Percentiles rank a stretch among this genome's conserved stretches.
Evolutionary conservation across 345 rosid species (phyloP).

Genomic region (Nephelium lappaceum): DNA sequence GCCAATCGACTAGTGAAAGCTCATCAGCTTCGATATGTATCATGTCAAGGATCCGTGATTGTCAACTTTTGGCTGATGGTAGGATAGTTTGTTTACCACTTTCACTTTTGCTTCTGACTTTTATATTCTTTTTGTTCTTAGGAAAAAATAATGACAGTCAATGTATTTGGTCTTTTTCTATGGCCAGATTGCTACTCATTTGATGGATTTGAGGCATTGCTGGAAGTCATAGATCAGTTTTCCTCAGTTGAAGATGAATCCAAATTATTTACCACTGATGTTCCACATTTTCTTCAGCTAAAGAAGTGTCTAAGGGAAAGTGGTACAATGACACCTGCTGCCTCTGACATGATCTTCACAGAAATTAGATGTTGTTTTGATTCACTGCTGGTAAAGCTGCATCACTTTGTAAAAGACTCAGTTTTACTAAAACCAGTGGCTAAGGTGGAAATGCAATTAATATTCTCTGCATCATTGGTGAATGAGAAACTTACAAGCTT

Average conservation of each 20-base stretch:
- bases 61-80: conserved; percentile 75
- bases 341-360: conserved; percentile 35
- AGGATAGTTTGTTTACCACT: conserved; percentile 29
- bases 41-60: conserved; percentile 61
- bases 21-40: conserved; percentile 48
- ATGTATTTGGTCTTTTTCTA: conserved; percentile 22
- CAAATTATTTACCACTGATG: conserved; percentile 56
- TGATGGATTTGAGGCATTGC: conserved; percentile 59
- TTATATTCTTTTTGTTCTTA: conserved; percentile 16
- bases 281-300: conserved; percentile 52
- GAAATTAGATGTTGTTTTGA: conserved; percentile 57
- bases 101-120: not conserved
- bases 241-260: conserved; percentile 58
- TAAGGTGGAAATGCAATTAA: conserved; percentile 58
- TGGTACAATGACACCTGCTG: conserved; percentile 33
- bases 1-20: conserved; percentile 25
- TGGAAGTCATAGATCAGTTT: conserved; percentile 62
- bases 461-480: conserved; percentile 56
- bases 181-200: conserved; percentile 55
- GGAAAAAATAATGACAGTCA: not conserved
- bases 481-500: conserved; percentile 45
- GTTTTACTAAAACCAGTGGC: conserved; percentile 54
- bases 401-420: conserved; percentile 39
- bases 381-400: conserved; percentile 46
- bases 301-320: conserved; percentile 46